phyloP scores from a whole-genome alignment of 805 yeast species.

The Hanseniaspora osmophila region DNA sequence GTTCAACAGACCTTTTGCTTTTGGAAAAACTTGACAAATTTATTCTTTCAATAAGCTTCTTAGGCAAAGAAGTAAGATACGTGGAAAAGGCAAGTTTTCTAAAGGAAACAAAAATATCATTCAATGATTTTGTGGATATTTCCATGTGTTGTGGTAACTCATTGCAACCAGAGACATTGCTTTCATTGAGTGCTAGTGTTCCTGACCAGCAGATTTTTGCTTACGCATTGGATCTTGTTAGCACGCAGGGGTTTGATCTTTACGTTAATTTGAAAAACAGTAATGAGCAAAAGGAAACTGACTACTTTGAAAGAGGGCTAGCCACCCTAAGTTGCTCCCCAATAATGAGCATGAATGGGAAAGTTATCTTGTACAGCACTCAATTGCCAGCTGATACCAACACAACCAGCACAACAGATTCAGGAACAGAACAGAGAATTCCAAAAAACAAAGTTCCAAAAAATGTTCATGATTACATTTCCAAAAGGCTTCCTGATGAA shows the following conservation, averaged over 20 bases:
- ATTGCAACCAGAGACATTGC: constrained; percentile 52
- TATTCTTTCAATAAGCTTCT: constrained; percentile 57
- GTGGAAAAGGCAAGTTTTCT: constrained; percentile 46
- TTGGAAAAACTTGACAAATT: constrained; percentile 50
- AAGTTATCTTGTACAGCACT: constrained; percentile 37
- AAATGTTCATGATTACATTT: constrained; percentile 69
- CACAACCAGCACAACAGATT: not conserved
- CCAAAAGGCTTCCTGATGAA: constrained; percentile 79
- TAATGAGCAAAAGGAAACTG: constrained; percentile 26
- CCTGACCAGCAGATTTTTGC: constrained; percentile 19
- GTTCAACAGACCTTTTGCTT: constrained; percentile 69
- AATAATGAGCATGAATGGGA: constrained; percentile 52
- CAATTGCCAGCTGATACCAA: constrained; percentile 2
- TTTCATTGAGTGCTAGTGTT: constrained; percentile 27
- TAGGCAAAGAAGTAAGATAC: constrained; percentile 49
- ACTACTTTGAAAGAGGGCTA: constrained; percentile 50
- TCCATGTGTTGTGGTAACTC: constrained; percentile 69
- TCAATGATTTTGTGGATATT: constrained; percentile 60
- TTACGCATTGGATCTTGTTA: constrained; percentile 26
- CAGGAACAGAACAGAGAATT: constrained; percentile 5
- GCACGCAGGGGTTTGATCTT: constrained; percentile 29
- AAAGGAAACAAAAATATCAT: constrained; percentile 43
- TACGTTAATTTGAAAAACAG: constrained; percentile 36
- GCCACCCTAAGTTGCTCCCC: constrained; percentile 63
- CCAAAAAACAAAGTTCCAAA: constrained; percentile 35